Evolutionary conservation across 768 basidiomycete species (phyloP).

Genomic region (Kwoniella shandongensis): DNA sequence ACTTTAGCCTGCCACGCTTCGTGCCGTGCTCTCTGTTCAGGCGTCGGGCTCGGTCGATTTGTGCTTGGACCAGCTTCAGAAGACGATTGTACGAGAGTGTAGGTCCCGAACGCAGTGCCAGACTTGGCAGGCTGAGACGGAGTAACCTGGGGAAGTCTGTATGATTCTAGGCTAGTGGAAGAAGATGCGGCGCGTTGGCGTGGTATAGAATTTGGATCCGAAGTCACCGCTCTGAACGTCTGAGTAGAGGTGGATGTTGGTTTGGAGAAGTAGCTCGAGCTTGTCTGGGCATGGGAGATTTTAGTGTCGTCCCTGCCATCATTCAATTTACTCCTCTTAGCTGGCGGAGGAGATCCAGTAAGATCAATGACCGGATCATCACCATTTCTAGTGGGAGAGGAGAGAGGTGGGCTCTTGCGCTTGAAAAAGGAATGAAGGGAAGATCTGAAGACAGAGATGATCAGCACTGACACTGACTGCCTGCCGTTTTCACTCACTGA

Average conservation of each 20-base stretch:
- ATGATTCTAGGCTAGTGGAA: constrained; percentile 14
- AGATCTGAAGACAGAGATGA: constrained; percentile 2
- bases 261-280: constrained; percentile 27
- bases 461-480: background rate
- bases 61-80: constrained; percentile 8
- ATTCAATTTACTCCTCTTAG: constrained; percentile 15
- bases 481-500: constrained; percentile 2
- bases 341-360: constrained; percentile 28
- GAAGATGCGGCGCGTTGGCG: background rate
- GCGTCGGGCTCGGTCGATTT: constrained; percentile 19
- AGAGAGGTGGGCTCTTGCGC: constrained; percentile 38
- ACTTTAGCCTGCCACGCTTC: constrained; percentile 38
- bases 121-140: constrained; percentile 15
- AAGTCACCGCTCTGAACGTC: background rate
- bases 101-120: constrained; percentile 36
- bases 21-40: constrained; percentile 29
- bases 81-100: constrained; percentile 10
- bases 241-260: constrained; percentile 1
- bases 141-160: constrained; percentile 18
- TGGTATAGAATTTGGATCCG: background rate
- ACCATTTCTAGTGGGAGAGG: constrained; percentile 15
- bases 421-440: constrained; percentile 44
- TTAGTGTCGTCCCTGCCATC: background rate
- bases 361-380: constrained; percentile 27
- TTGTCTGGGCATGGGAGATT: constrained; percentile 8